Evolutionary conservation across 2,329 filamentous ascomycete species (phyloP).

Genomic region (Neocucurbitaria cava): DNA sequence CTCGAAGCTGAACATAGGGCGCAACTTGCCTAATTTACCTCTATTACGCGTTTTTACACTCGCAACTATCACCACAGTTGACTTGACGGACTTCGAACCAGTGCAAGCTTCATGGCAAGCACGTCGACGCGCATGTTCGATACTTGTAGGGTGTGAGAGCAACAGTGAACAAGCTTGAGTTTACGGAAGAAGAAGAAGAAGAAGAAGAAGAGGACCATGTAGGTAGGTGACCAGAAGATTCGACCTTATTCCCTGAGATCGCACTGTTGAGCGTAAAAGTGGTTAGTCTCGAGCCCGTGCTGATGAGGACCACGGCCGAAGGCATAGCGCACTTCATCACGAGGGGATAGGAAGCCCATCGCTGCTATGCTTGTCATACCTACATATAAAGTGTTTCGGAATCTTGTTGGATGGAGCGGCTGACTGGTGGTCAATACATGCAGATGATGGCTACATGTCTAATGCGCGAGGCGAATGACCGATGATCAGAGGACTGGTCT

Average conservation of each 20-base stretch:
- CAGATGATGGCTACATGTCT: too few relatives aligned
- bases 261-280: neutral
- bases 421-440: neutral
- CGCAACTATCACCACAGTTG: neutral
- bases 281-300: neutral
- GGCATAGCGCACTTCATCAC: neutral
- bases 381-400: neutral
- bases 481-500: too few relatives aligned
- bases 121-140: neutral
- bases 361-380: neutral
- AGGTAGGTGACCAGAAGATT: neutral
- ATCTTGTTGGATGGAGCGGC: neutral
- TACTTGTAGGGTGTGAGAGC: neutral
- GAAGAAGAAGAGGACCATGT: too few relatives aligned
- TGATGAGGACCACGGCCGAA: neutral
- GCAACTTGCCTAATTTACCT: neutral
- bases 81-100: neutral
- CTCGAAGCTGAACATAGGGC: neutral
- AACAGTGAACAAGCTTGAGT: neutral
- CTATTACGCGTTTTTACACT: neutral
- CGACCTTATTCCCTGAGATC: neutral
- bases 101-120: neutral
- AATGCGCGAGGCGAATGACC: too few relatives aligned
- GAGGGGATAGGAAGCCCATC: neutral
- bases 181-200: neutral